phyloP scores from a whole-genome alignment of 2,329 filamentous ascomycete species.

The Capronia epimyces region DNA sequence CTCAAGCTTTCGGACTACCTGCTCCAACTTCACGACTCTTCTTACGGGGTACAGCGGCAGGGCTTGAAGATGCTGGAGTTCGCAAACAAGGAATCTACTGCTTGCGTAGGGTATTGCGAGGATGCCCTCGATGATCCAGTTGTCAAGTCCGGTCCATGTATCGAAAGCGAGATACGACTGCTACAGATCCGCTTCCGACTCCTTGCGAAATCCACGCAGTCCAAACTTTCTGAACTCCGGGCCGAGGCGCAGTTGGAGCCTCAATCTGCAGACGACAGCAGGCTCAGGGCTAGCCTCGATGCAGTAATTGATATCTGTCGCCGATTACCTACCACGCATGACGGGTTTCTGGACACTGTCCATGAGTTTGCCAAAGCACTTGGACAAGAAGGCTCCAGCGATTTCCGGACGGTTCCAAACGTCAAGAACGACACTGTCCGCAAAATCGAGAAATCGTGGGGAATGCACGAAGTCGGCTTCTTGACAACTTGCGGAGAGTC shows the following conservation, averaged over 20 bases:
- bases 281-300: conserved; percentile 2
- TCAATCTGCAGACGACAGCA: not conserved
- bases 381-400: not conserved
- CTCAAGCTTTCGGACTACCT: conserved; percentile 23
- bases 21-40: conserved; percentile 21
- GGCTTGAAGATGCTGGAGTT: conserved; percentile 20
- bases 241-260: not conserved
- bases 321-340: not conserved
- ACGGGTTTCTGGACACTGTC: not conserved
- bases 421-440: conserved; percentile 9
- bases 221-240: not conserved
- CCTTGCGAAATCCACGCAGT: conserved; percentile 10
- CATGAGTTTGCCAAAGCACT: not conserved
- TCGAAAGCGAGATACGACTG: conserved; percentile 30
- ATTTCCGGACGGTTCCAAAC: not conserved
- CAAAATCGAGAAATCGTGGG: conserved; percentile 20
- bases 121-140: conserved; percentile 14
- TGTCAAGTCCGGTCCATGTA: conserved; percentile 15
- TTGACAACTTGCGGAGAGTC: conserved; percentile 14
- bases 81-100: conserved; percentile 20
- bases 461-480: conserved; percentile 6
- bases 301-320: not conserved
- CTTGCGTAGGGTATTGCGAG: conserved; percentile 16
- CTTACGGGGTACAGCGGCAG: conserved; percentile 25
- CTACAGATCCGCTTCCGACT: conserved; percentile 25